Evolutionary conservation across 208 protist species (phyloP), one percentile per base, ranked within the genome.

Genomic region (Tetramitus jugosus): DNA sequence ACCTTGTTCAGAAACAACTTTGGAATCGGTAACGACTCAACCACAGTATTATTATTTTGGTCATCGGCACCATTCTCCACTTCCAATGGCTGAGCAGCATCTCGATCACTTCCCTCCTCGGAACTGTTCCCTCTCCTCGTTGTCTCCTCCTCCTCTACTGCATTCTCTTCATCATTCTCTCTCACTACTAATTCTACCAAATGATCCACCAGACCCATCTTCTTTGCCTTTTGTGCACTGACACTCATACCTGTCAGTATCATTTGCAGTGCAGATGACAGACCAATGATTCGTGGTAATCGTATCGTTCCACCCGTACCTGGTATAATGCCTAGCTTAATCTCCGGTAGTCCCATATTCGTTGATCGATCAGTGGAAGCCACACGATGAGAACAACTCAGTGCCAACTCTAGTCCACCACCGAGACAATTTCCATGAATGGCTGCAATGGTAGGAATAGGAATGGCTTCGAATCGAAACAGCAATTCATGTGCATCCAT

Each of bases 401-500:
- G 86, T 37, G 93, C 87, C 10, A 96, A 72, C 85, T 98, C 95
- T 35, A 96, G 89, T 68, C 95, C 95, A 45, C 94, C 95, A 37
- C 95, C 95, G 13, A 98, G 86, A 53, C 90, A 90, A n/a, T n/a
- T n/a, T n/a, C n/a, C n/a, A n/a, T n/a, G 87, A 81, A 98, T 95
- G 46, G 94, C 94, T 7, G 93, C 93, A 37, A 98, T 86, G 26
- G 93, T 81, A 14, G 92, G 93, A 79, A 87, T 79, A 23, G 79
- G 76, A 43, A 83, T 69, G 13, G 46, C 42, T 69, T 92, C 84
- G 65, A 93, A 89, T 65, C 86, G n/a, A n/a, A n/a, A n/a, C n/a
- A n/a, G n/a, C n/a, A n/a, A n/a, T n/a, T n/a, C n/a, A n/a, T n/a
- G n/a, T n/a, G n/a, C n/a, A n/a, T n/a, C n/a, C n/a, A n/a, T n/a